phyloP scores from a whole-genome alignment of 192 early-diverging fungal genomes.

The Linnemannia elongata region DNA sequence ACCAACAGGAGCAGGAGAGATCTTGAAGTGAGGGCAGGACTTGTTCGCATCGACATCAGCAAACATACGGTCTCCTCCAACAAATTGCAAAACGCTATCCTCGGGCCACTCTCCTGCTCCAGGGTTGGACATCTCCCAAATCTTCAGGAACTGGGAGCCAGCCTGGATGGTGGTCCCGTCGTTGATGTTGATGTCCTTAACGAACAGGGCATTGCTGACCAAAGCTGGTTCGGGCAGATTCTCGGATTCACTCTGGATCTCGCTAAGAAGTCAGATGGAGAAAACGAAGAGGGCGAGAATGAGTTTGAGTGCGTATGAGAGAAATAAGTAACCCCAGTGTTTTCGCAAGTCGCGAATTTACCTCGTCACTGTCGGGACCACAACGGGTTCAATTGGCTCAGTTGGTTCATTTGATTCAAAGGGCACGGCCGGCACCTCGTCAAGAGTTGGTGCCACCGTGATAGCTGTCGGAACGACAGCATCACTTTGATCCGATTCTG shows the following conservation, averaged over 20 bases:
- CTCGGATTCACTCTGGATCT: neutral
- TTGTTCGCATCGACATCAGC: conserved; percentile 55
- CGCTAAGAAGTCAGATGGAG: neutral
- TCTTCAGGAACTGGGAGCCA: conserved; percentile 74
- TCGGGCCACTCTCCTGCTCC: conserved; percentile 72
- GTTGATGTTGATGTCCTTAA: conserved; percentile 77
- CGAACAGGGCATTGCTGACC: conserved; percentile 57
- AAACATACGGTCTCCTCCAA: conserved; percentile 67
- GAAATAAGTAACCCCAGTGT: neutral
- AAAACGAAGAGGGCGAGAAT: neutral
- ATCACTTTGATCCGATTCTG: neutral
- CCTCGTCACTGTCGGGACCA: neutral
- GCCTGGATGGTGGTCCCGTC: conserved; percentile 70
- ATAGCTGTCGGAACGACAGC: conserved; percentile 6
- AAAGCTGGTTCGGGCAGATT: neutral
- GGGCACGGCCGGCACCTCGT: neutral
- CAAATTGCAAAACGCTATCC: conserved; percentile 67
- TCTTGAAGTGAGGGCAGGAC: conserved; percentile 36
- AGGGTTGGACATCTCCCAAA: conserved; percentile 77
- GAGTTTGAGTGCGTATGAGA: neutral
- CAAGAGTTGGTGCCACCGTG: neutral
- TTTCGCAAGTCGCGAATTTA: neutral
- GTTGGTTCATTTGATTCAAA: neutral
- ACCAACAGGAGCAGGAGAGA: conserved; percentile 64
- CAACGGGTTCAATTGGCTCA: neutral